phyloP scores from a whole-genome alignment of 768 basidiomycete species.

The Termitomyces sp. region DNA sequence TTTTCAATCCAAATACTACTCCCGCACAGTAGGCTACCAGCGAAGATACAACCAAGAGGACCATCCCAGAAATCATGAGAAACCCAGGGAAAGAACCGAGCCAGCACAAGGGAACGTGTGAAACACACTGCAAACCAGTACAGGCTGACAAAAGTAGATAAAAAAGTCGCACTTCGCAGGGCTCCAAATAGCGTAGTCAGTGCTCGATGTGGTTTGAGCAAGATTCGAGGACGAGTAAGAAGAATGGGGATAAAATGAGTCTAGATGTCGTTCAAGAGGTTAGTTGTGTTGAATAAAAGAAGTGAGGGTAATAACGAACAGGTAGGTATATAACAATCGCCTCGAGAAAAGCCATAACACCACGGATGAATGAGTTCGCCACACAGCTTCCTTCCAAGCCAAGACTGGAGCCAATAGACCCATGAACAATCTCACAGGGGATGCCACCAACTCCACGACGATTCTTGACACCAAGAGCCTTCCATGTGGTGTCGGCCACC shows the following conservation, averaged over 20 bases:
- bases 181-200: slow-evolving; percentile 45
- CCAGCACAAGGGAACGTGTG: slow-evolving; percentile 61
- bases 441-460: slow-evolving; percentile 61
- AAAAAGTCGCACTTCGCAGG: slow-evolving; percentile 65
- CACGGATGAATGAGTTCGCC: slow-evolving; percentile 53
- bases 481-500: slow-evolving; percentile 51
- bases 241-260: slow-evolving; percentile 68
- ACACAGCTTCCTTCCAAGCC: slow-evolving; percentile 55
- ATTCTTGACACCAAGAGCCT: slow-evolving; percentile 45
- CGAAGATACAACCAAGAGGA: slow-evolving; percentile 62
- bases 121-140: slow-evolving; percentile 72
- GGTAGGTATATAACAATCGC: slow-evolving; percentile 69
- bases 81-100: slow-evolving; percentile 58
- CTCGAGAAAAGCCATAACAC: slow-evolving; percentile 54
- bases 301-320: slow-evolving; percentile 35
- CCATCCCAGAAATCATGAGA: slow-evolving; percentile 83
- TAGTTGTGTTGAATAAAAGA: not conserved
- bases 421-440: slow-evolving; percentile 76
- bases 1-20: slow-evolving; percentile 78
- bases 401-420: slow-evolving; percentile 40
- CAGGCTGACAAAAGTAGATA: slow-evolving; percentile 66
- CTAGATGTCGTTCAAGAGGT: slow-evolving; percentile 29
- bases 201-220: slow-evolving; percentile 41
- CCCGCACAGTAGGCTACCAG: slow-evolving; percentile 68
- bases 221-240: slow-evolving; percentile 50